Percentiles rank a stretch among this genome's conserved stretches.
Conservation (phyloP, 2,329 filamentous ascomycete species). For the Lasiodiplodia gonubiensis region DNA sequence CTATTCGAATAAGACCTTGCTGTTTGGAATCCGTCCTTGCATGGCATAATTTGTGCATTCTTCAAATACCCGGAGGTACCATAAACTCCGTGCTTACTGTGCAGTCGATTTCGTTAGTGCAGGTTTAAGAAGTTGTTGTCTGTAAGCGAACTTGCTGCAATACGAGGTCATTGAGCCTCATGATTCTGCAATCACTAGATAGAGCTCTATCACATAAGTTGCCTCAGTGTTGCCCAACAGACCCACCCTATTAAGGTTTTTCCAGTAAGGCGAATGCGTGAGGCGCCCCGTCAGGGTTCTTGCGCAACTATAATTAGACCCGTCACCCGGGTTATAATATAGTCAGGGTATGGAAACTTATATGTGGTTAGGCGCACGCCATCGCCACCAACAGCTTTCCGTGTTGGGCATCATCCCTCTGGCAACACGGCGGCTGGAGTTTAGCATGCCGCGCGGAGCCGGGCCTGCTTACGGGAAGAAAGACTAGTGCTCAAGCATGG, state of each 20-base stretch:
- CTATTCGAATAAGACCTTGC: background rate
- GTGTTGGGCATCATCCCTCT: background rate
- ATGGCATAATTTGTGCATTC: background rate
- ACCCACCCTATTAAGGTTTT: background rate
- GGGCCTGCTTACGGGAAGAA: background rate
- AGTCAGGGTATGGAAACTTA: background rate
- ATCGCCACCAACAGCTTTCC: background rate
- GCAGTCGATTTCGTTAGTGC: background rate
- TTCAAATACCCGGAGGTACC: background rate
- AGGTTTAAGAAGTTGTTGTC: background rate
- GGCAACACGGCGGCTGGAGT: background rate
- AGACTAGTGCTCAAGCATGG: too few relatives aligned
- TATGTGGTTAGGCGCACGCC: background rate
- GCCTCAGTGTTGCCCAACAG: background rate
- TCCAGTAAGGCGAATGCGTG: background rate
- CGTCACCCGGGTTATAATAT: too few relatives aligned
- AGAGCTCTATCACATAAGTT: background rate
- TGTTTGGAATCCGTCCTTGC: background rate
- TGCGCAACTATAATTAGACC: too few relatives aligned
- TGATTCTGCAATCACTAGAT: background rate
- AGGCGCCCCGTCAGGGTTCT: background rate
- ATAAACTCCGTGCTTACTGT: background rate
- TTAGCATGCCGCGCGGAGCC: conserved; percentile 11
- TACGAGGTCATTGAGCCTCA: background rate
- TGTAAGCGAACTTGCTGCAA: background rate